Percentiles rank a stretch among this genome's conserved stretches.
Evolutionary conservation across 495 filamentous ascomycete species (phyloP).

Genomic region (Cladorrhinum samala): DNA sequence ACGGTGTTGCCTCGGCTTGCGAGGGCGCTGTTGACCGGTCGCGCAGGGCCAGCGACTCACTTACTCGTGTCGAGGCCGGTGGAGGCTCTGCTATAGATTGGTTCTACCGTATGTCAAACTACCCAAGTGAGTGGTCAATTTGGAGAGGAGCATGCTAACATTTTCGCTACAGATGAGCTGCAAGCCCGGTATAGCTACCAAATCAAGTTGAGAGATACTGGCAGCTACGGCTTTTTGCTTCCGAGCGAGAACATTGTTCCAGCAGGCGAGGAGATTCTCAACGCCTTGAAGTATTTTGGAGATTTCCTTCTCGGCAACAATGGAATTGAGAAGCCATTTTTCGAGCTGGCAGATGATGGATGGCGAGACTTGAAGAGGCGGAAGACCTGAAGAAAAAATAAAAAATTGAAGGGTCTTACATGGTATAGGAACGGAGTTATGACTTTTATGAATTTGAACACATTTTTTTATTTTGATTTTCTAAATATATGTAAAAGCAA

Average conservation of each 20-base stretch:
- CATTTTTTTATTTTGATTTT: not conserved
- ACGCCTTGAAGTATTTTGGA: conserved; percentile 74
- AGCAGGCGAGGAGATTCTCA: conserved; percentile 79
- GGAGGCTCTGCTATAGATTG: conserved; percentile 91
- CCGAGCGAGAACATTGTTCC: conserved; percentile 84
- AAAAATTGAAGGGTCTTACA: not conserved
- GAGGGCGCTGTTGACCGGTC: conserved; percentile 60
- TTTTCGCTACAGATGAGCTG: conserved; percentile 50
- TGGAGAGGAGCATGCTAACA: conserved; percentile 2
- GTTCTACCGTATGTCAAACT: conserved; percentile 62
- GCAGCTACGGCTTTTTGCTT: conserved; percentile 87
- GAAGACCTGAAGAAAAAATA: conserved; percentile 8
- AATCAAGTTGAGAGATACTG: conserved; percentile 90
- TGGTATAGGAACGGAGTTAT: not conserved
- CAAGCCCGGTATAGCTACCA: conserved; percentile 82
- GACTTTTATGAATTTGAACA: not conserved
- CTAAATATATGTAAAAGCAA: not conserved
- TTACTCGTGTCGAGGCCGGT: conserved; percentile 51
- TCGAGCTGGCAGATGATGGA: conserved; percentile 3
- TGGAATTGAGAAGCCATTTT: conserved; percentile 43
- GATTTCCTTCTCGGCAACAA: conserved; percentile 65
- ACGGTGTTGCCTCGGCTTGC: conserved; percentile 80
- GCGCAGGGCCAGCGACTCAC: conserved; percentile 25
- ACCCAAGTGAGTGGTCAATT: not conserved
- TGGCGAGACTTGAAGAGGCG: conserved; percentile 21